Base-by-base conservation (phyloP, 192 early-diverging fungal species). In the Entomortierella chlamydospora region DNA sequence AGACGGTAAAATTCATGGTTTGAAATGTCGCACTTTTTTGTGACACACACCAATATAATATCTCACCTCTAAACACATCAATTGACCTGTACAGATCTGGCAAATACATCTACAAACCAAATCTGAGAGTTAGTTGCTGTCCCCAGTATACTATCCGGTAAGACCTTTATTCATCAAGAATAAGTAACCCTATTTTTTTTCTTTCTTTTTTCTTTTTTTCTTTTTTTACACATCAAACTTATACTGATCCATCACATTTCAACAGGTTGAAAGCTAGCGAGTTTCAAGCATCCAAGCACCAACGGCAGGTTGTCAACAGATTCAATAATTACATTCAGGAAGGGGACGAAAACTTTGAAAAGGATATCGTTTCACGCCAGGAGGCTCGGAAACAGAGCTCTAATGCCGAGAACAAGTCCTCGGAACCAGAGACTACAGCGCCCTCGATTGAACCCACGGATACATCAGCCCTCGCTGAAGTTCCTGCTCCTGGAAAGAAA, bases 61-160 rank as follows among this genome's bases (percentile, higher is more conserved):
- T 52, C 42, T 41, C 11, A 22, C 11, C 31, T 42, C 6, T 54
- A 7, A 7, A 4, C 4, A 37, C 10, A 37, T 37, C 34, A 37
- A 37, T 37, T 37, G 34, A 10, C 34, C 34, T 37, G 10, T 37
- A 37, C 56, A 89, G 87, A 47, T 89, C 87, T 43, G 93, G 92
- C 2, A 51, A 86, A 20, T 94, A 94, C 60, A 54, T 90, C 9
- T 95, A 95, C 86, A 94, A 91, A 60, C 93, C 93, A 1, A 81
- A 88, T 41, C 72, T 93, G 13, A 56, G 83, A 4, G 68, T 82
- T 17, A 92, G 89, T 42, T 95, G 92, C 68, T 93, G 92, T 82
- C 92, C 91, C 0, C 85, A 89, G 50, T 91, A 93, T 68, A 90
- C 94, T 0, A 95, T 94, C 61, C 82, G 83, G 88, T 85, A 81